Percentiles rank a stretch among this genome's conserved stretches.
phyloP scores from a whole-genome alignment of 163 green algal species.

The Smithsoniella earleae region DNA sequence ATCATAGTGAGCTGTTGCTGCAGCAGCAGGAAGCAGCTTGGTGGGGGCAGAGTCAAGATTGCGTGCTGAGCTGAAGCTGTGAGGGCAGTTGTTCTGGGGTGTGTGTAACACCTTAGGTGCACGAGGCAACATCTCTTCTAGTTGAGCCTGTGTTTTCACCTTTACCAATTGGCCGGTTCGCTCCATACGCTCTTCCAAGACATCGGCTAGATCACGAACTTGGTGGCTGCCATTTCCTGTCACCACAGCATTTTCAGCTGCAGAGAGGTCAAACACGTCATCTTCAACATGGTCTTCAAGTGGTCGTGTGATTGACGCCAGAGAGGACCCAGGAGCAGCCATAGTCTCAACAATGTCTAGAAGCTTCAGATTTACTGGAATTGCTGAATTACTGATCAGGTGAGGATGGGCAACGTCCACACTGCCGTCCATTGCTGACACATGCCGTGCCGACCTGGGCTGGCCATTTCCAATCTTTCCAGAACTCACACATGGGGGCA shows the following conservation, averaged over 20 bases:
- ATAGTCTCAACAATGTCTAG: constrained; percentile 23
- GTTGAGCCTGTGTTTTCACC: constrained; percentile 23
- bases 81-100: too few species aligned
- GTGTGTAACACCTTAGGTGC: constrained; percentile 14
- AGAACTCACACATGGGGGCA: too few species aligned
- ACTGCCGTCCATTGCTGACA: not conserved
- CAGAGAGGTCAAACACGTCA: too few species aligned
- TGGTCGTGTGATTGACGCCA: not conserved
- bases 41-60: too few species aligned
- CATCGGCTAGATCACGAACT: constrained; percentile 1
- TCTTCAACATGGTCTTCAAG: too few species aligned
- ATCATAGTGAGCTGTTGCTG: too few species aligned
- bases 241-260: too few species aligned
- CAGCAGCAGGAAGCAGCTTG: too few species aligned
- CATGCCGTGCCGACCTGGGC: too few species aligned
- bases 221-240: too few species aligned
- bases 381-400: constrained; percentile 28
- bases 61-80: too few species aligned
- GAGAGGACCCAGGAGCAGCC: not conserved
- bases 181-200: constrained; percentile 29
- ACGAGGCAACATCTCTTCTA: constrained; percentile 30
- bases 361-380: constrained; percentile 15
- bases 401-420: constrained; percentile 15
- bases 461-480: too few species aligned
- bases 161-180: constrained; percentile 14